Evolutionary conservation across 352 stramenopile species (phyloP), one percentile per base, ranked within the genome.

Genomic region (Globisporangium solare): DNA sequence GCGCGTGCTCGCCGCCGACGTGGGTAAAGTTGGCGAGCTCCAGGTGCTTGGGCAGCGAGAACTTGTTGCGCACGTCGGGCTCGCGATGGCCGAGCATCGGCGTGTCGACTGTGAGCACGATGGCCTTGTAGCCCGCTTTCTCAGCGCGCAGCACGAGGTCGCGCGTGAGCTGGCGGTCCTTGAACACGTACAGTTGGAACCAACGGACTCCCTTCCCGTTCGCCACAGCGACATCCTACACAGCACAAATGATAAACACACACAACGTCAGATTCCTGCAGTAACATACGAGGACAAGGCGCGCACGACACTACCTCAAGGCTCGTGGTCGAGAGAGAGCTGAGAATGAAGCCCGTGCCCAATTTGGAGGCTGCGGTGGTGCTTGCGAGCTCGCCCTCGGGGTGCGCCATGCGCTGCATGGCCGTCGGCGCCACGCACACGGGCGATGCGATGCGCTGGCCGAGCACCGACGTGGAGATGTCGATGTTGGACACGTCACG

Each of bases 101-200:
- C 56, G 97, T 97, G 67, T 98, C 95, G 15, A 98, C 94, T 8
- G 95, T 98, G 8, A 98, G 73, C 43, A 97, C 94, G 54, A 97
- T 88, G 49, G 97, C 97, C 59, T 96, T 97, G 63, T 94, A 97
- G n/a, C 95, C 94, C 15, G 96, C 95, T n/a, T 89, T 83, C 68
- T 97, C 94, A 6, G 89, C 88, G 37, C 88, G 74, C 27, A 73
- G 51, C 39, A 98, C 82, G 13, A 98, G 91, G 42, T 96, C 82
- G 37, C 84, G 88, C 10, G 97, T 97, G 43, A 98, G 80, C 58
- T 98, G 60, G 35, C 81, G 75, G 73, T 92, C 79, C 51, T 96
- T 96, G 76, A 97, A 98, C n/a, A 98, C 92, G 68, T 98, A 98
- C 37, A 98, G 79, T 64, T 98, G 95, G 67, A 95, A 98, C 63